A percentile compares a stretch with the other conserved stretches of the same genome.
Conservation (phyloP, 2,329 filamentous ascomycete genomes). For the Blumeriella jaapii region DNA sequence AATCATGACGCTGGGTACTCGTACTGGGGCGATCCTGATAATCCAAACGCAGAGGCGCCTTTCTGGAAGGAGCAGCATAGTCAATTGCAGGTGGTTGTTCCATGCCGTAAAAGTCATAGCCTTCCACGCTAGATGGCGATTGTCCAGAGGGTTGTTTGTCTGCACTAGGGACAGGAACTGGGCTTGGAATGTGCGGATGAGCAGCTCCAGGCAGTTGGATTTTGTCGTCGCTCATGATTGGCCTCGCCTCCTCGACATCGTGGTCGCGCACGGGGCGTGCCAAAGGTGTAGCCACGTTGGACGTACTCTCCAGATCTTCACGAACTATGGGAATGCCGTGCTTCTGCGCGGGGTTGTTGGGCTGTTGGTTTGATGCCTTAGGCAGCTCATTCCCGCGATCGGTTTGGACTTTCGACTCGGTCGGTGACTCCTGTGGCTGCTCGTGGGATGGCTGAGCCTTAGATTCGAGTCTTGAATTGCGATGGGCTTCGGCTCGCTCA, state of each 20-base stretch:
- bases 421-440: slow-evolving; percentile 17
- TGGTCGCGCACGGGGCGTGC: slow-evolving; percentile 37
- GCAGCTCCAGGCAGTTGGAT: slow-evolving; percentile 21
- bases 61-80: slow-evolving; percentile 34
- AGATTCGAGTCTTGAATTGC: slow-evolving; percentile 34
- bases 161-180: slow-evolving; percentile 21
- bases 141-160: no score
- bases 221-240: slow-evolving; percentile 21
- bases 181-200: slow-evolving; percentile 17
- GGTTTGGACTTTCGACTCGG: slow-evolving; percentile 3
- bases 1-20: slow-evolving; percentile 38
- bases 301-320: slow-evolving; percentile 48
- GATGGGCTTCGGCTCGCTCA: slow-evolving; percentile 45
- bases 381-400: slow-evolving; percentile 20
- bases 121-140: slow-evolving; percentile 32
- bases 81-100: slow-evolving; percentile 43
- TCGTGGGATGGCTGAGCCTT: slow-evolving; percentile 16
- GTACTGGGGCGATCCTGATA: slow-evolving; percentile 18
- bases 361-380: slow-evolving; percentile 11
- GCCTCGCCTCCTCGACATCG: slow-evolving; percentile 14
- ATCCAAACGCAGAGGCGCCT: slow-evolving; percentile 29
- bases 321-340: slow-evolving; percentile 15
- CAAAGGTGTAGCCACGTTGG: slow-evolving; percentile 48
- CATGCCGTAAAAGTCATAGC: slow-evolving; percentile 55
- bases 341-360: slow-evolving; percentile 12